Percentiles rank a stretch among this genome's conserved stretches.
phyloP scores from a whole-genome alignment of 1,284 basidiomycete genomes.

The Fomitiporia mediterranea region DNA sequence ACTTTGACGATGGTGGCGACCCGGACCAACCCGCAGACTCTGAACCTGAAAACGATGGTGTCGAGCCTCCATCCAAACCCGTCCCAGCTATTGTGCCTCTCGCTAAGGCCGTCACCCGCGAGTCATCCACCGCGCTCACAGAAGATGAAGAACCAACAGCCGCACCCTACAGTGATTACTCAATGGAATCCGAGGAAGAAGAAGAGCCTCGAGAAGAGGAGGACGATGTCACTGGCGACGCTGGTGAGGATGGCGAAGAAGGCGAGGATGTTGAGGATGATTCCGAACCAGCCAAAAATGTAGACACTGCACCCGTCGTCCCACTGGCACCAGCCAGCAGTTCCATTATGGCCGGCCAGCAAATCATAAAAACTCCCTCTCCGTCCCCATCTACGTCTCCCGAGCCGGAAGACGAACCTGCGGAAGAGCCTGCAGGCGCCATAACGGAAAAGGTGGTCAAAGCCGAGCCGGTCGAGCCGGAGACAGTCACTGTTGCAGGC shows the following conservation, averaged over 20 bases:
- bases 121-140: conserved; percentile 24
- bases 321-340: conserved; percentile 40
- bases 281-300: conserved; percentile 30
- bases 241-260: conserved; percentile 28
- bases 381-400: conserved; percentile 42
- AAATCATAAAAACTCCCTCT: conserved; percentile 37
- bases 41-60: conserved; percentile 22
- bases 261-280: conserved; percentile 13
- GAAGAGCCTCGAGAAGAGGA: conserved; percentile 24
- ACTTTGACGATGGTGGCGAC: conserved; percentile 12
- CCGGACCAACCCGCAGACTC: conserved; percentile 4
- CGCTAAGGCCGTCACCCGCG: conserved; percentile 6
- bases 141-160: conserved; percentile 25
- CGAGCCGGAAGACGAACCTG: conserved; percentile 24
- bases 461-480: conserved; percentile 27
- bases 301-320: conserved; percentile 38
- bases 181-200: conserved; percentile 30
- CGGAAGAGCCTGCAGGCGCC: conserved; percentile 6
- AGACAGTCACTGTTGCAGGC: conserved; percentile 25
- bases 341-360: conserved; percentile 49
- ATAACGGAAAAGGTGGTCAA: conserved; percentile 26
- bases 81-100: neutral
- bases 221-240: conserved; percentile 4
- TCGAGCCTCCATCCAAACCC: conserved; percentile 20
- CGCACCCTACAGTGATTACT: conserved; percentile 18